phyloP scores from a whole-genome alignment of 2,329 filamentous ascomycete species.

The Aspergillus proliferans region DNA sequence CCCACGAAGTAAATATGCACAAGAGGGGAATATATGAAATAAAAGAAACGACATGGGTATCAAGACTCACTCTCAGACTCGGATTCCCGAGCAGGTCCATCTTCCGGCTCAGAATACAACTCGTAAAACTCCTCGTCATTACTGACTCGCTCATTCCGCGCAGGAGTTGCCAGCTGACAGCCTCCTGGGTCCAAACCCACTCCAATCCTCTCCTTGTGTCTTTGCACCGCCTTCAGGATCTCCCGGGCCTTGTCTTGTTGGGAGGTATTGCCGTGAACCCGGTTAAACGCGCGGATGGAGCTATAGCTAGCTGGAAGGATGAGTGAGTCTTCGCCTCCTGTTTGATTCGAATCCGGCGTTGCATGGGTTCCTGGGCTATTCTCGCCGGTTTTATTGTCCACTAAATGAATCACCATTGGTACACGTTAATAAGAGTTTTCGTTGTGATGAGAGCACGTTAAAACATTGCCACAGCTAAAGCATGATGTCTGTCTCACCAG shows the following conservation, averaged over 20 bases:
- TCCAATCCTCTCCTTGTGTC: slow-evolving; percentile 48
- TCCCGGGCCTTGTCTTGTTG: slow-evolving; percentile 43
- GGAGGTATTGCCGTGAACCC: slow-evolving; percentile 36
- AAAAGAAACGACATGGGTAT: not conserved
- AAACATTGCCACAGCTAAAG: not conserved
- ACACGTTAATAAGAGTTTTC: slow-evolving; percentile 10
- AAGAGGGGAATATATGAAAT: not conserved
- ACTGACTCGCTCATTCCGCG: slow-evolving; percentile 44
- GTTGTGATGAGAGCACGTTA: not conserved
- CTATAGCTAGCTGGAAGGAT: slow-evolving; percentile 31
- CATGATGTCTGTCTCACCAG: slow-evolving; percentile 45
- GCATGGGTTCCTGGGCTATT: slow-evolving; percentile 27
- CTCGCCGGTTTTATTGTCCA: slow-evolving; percentile 6
- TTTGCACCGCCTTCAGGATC: slow-evolving; percentile 40
- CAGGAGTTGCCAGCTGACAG: slow-evolving; percentile 47
- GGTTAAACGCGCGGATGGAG: slow-evolving; percentile 36
- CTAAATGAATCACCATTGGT: slow-evolving; percentile 9
- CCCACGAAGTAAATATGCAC: too few species aligned
- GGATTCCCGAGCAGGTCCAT: not conserved
- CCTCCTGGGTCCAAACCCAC: slow-evolving; percentile 50
- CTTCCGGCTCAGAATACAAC: slow-evolving; percentile 1
- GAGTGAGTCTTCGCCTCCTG: slow-evolving; percentile 24
- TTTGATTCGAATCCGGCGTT: slow-evolving; percentile 37
- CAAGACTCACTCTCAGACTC: not conserved
- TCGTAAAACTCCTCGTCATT: slow-evolving; percentile 46